These are phyloP conservation scores for Blumeria hordei DNA, from an alignment of 2,329 filamentous ascomycete species.

Conservation along the genomic window DNA sequence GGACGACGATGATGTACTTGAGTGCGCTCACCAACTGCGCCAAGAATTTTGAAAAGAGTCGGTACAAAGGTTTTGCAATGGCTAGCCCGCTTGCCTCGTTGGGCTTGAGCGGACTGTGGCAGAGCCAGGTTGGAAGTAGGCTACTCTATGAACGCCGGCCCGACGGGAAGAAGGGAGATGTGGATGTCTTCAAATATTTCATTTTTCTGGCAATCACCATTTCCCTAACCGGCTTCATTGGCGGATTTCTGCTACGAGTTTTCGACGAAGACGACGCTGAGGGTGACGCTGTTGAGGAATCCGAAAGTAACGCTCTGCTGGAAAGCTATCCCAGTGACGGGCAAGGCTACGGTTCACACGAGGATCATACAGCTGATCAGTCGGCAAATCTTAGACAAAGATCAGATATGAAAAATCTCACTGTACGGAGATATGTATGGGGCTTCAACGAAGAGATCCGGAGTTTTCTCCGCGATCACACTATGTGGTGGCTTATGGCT, in stretches of 20 bases:
- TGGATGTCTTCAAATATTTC: slow-evolving; percentile 70
- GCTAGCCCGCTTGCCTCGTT: slow-evolving; percentile 82
- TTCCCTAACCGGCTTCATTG: slow-evolving; percentile 43
- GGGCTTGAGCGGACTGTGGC: slow-evolving; percentile 85
- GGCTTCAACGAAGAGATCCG: slow-evolving; percentile 83
- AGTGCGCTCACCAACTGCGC: slow-evolving; percentile 82
- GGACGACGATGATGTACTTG: slow-evolving; percentile 74
- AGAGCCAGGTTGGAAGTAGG: slow-evolving; percentile 66
- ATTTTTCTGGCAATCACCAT: slow-evolving; percentile 59
- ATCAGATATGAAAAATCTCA: slow-evolving; percentile 4
- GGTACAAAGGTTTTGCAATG: slow-evolving; percentile 68
- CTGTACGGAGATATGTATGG: slow-evolving; percentile 35
- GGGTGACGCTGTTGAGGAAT: slow-evolving; percentile 67
- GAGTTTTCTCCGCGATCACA: slow-evolving; percentile 62
- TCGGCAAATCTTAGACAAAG: slow-evolving; percentile 17
- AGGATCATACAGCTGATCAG: slow-evolving; percentile 11
- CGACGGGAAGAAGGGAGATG: slow-evolving; percentile 36
- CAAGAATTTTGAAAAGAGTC: slow-evolving; percentile 88
- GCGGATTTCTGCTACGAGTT: slow-evolving; percentile 49
- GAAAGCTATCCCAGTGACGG: slow-evolving; percentile 43
- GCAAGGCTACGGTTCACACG: slow-evolving; percentile 37
- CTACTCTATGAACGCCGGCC: slow-evolving; percentile 45
- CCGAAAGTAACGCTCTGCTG: slow-evolving; percentile 71
- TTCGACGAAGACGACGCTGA: slow-evolving; percentile 74
- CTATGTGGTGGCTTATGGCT: slow-evolving; percentile 84